These are phyloP conservation scores for Cordyceps fumosorosea DNA, from an alignment of 2,329 filamentous ascomycete species.

Conservation along the genomic window DNA sequence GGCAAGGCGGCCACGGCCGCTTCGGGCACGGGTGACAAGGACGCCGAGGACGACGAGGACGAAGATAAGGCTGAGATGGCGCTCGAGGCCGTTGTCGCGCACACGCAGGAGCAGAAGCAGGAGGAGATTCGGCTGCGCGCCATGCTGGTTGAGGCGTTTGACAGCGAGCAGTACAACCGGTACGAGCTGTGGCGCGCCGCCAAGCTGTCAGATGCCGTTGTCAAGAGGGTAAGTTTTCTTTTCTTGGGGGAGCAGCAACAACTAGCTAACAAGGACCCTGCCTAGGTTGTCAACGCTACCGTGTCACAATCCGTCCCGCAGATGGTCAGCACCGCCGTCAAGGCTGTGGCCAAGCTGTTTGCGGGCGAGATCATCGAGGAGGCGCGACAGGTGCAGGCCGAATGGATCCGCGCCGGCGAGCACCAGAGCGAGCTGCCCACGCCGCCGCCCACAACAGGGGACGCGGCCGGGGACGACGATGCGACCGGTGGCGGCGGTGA, in stretches of 20 bases:
- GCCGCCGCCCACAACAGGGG: slow-evolving; percentile 28
- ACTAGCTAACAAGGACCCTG: background rate
- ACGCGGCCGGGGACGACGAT: slow-evolving; percentile 20
- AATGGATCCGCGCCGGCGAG: slow-evolving; percentile 60
- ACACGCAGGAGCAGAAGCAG: slow-evolving; percentile 61
- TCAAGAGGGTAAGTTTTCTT: slow-evolving; percentile 51
- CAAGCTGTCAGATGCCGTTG: slow-evolving; percentile 61
- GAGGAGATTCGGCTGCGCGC: slow-evolving; percentile 51
- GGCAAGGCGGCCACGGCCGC: slow-evolving; percentile 35
- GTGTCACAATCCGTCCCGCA: slow-evolving; percentile 71
- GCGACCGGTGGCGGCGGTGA: slow-evolving; percentile 20
- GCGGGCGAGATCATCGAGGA: slow-evolving; percentile 69
- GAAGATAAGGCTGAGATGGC: slow-evolving; percentile 51
- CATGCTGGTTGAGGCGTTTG: slow-evolving; percentile 59
- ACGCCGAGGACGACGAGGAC: slow-evolving; percentile 47
- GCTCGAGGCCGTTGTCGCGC: slow-evolving; percentile 51
- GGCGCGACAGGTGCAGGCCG: slow-evolving; percentile 62
- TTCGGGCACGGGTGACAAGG: slow-evolving; percentile 39
- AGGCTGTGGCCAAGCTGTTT: slow-evolving; percentile 69
- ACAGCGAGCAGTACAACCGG: slow-evolving; percentile 58
- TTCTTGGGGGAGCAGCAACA: background rate
- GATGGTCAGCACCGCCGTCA: slow-evolving; percentile 69
- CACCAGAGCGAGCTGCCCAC: slow-evolving; percentile 47
- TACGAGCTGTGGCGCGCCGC: slow-evolving; percentile 66
- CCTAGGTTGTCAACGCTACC: slow-evolving; percentile 68